phyloP scores from a whole-genome alignment of 1,139 yeast species.

The Kluyveromyces marxianus region DNA sequence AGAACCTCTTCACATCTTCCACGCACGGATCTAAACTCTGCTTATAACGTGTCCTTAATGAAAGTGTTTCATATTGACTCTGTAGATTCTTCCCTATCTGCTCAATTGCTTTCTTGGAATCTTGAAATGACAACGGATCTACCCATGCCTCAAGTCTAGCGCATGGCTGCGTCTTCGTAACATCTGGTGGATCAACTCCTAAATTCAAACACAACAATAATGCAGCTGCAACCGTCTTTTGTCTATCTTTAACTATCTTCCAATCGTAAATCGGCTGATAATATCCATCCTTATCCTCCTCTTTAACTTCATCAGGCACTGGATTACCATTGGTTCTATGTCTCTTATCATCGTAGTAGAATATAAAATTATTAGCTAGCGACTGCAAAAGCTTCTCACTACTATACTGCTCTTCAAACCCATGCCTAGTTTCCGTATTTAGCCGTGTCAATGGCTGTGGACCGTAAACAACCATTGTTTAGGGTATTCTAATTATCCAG shows the following conservation, averaged over 20 bases:
- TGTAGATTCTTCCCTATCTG: constrained; percentile 85
- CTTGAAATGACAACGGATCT: constrained; percentile 78
- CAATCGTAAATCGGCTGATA: constrained; percentile 78
- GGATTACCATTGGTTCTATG: constrained; percentile 91
- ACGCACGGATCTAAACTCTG: constrained; percentile 92
- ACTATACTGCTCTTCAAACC: constrained; percentile 63
- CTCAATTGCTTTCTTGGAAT: constrained; percentile 86
- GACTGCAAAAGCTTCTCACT: constrained; percentile 57
- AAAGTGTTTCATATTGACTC: constrained; percentile 79
- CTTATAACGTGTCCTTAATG: constrained; percentile 82
- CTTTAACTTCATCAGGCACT: constrained; percentile 45
- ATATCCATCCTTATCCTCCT: constrained; percentile 38
- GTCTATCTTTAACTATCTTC: constrained; percentile 86
- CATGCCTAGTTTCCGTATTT: constrained; percentile 63
- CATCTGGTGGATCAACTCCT: constrained; percentile 97
- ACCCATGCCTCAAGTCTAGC: constrained; percentile 93
- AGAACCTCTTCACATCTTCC: constrained; percentile 88
- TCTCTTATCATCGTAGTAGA: constrained; percentile 81
- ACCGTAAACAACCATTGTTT: constrained; percentile 19
- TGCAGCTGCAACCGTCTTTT: constrained; percentile 92
- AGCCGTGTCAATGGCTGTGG: constrained; percentile 36
- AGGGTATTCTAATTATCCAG: constrained; percentile 5
- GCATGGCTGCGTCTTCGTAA: constrained; percentile 87
- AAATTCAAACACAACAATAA: constrained; percentile 80
- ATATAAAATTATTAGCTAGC: constrained; percentile 66